Base-by-base conservation (phyloP, 805 yeast genomes). In the Hanseniaspora singularis region DNA sequence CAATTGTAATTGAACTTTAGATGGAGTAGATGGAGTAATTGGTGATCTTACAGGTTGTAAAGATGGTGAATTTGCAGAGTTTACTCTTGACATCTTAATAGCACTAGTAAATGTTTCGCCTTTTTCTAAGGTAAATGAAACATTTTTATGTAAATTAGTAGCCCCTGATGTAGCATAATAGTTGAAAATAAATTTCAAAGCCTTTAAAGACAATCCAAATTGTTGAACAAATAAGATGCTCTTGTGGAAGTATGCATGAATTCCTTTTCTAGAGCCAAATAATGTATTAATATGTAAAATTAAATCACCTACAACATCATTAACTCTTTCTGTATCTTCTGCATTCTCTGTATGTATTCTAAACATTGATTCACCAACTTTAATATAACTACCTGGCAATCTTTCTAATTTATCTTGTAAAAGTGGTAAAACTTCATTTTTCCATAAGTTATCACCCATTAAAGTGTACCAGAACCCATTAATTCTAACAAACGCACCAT, bases 241-340 rank as follows among this genome's bases (percentile, higher is more conserved):
- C 51, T 77, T 73, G 49, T 81, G 77, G 37, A 83, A 66, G 27
- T 81, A 76, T 2, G 96, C 95, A 62, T 86, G 95, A 15, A 88
- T 70, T 32, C 75, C 75, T 41, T 70, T 72, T 38, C 32, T 41
- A 15, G 71, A 74, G 14, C 73, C 71, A 58, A 76, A 82, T 27
- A 80, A 66, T 39, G 81, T 92, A 62, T 89, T 87, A 48, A 88
- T 76, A 60, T 86, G 87, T 20, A 88, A 79, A 39, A 88, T 78
- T 49, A 81, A 73, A 55, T 87, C 96, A 40, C 96, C 96, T 64
- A 85, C 73, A 16, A 79, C 71, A 39, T 79, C 70, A 26, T 72
- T 62, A 44, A 77, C 76, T 55, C 94, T 74, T 42, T 79, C 85
- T 24, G 69, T 65, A 37, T 74, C 77, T 38, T 72, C 73, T 6